Conservation (phyloP, 2,329 filamentous ascomycete genomes). For the Colletotrichum lindemuthianum region DNA sequence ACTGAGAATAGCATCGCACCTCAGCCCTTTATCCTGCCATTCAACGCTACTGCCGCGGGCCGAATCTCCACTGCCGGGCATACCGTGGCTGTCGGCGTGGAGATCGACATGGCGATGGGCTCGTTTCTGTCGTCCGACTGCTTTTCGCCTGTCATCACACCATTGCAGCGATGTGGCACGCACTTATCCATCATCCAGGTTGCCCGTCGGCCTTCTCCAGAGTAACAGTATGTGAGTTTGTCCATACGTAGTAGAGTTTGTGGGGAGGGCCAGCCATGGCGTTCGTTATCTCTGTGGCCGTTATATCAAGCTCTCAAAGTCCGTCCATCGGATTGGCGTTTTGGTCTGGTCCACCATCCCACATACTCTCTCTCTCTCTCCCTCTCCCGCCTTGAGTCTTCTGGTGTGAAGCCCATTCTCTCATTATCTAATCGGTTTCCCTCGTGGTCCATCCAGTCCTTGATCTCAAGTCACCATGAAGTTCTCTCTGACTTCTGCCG, state of each 20-base stretch:
- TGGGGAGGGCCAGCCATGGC: no score
- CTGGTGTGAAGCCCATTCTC: background rate
- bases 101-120: constrained; percentile 11
- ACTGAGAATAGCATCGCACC: background rate
- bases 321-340: no score
- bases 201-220: no score
- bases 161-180: constrained; percentile 23
- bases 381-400: background rate
- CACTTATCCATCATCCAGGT: background rate
- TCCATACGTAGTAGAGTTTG: no score
- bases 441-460: background rate
- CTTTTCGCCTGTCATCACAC: constrained; percentile 10
- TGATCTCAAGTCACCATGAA: constrained; percentile 3
- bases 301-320: no score
- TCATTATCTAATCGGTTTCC: background rate
- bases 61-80: constrained; percentile 26
- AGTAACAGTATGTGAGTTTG: no score
- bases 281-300: no score
- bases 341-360: no score
- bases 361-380: no score
- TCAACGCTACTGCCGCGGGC: constrained; percentile 20
- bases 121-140: constrained; percentile 18
- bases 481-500: constrained; percentile 9
- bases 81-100: constrained; percentile 4
- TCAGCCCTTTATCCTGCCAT: background rate